phyloP scores from a whole-genome alignment of 2,329 filamentous ascomycete genomes.

The Lomentospora prolificans region DNA sequence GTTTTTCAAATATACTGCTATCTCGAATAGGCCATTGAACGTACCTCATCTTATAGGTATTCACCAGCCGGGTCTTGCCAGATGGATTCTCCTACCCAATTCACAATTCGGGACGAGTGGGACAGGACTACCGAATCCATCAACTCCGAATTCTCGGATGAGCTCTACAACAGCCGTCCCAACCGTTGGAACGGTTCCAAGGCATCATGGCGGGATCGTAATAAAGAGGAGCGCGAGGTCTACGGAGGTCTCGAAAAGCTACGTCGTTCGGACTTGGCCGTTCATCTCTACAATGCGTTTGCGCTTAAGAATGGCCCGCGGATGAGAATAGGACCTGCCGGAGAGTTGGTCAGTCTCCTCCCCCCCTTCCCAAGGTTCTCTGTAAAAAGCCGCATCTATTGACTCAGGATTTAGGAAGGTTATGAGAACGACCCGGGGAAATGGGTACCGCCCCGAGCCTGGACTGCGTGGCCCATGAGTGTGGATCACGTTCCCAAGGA shows the following conservation, averaged over 20 bases:
- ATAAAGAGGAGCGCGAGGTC: slow-evolving; percentile 51
- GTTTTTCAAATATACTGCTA: no score
- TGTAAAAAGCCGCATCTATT: not conserved
- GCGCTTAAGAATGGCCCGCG: slow-evolving; percentile 41
- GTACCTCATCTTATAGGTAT: no score
- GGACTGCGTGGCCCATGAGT: slow-evolving; percentile 80
- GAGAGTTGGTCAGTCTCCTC: slow-evolving; percentile 17
- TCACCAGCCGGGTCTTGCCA: not conserved
- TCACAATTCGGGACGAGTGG: not conserved
- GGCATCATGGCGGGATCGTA: slow-evolving; percentile 57
- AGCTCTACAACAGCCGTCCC: slow-evolving; percentile 31
- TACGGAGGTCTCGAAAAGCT: slow-evolving; percentile 53
- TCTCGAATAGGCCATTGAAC: no score
- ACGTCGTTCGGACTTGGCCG: slow-evolving; percentile 55
- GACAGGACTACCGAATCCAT: slow-evolving; percentile 7
- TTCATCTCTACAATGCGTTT: slow-evolving; percentile 74
- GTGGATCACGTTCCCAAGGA: slow-evolving; percentile 50
- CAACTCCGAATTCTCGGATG: slow-evolving; percentile 5
- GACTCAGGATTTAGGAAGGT: not conserved
- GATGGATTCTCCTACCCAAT: not conserved
- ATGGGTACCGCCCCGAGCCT: slow-evolving; percentile 48
- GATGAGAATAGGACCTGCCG: not conserved
- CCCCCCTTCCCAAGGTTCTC: not conserved
- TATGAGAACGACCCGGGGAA: not conserved
- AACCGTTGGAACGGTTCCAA: slow-evolving; percentile 64